Conservation (phyloP, 2,329 filamentous ascomycete genomes). For the Microdochium nivale region DNA sequence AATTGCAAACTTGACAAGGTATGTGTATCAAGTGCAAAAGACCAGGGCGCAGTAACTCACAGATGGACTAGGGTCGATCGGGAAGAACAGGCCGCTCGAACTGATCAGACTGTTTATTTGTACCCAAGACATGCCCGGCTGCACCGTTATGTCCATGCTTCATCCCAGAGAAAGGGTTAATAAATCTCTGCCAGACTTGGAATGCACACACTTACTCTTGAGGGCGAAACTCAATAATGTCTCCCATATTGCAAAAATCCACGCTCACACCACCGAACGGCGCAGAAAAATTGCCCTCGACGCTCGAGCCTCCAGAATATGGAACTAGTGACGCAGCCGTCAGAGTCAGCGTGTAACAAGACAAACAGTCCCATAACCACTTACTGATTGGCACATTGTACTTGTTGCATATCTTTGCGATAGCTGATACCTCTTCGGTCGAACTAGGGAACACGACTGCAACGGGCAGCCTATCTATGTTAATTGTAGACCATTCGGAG, state of each 20-base stretch:
- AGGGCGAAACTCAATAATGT: slow-evolving; percentile 53
- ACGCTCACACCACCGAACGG: slow-evolving; percentile 61
- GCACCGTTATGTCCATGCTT: slow-evolving; percentile 62
- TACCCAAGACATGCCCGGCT: slow-evolving; percentile 62
- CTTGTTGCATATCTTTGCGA: slow-evolving; percentile 54
- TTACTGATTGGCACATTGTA: slow-evolving; percentile 56
- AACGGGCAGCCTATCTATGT: slow-evolving; percentile 53
- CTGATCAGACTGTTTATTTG: slow-evolving; percentile 57
- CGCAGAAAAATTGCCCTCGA: slow-evolving; percentile 64
- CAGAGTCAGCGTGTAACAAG: not conserved
- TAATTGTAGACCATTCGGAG: slow-evolving; percentile 64
- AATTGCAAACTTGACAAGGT: too few relatives aligned
- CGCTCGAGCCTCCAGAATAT: slow-evolving; percentile 64
- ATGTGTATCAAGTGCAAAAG: too few relatives aligned
- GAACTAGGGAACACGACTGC: slow-evolving; percentile 56
- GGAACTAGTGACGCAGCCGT: slow-evolving; percentile 34
- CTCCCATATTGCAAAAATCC: slow-evolving; percentile 61
- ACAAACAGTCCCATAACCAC: slow-evolving; percentile 1
- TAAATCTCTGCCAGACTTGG: not conserved
- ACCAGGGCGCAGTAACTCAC: slow-evolving; percentile 29
- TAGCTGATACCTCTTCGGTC: slow-evolving; percentile 55
- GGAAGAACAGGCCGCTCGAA: slow-evolving; percentile 56
- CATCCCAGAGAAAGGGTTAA: not conserved
- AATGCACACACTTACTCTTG: slow-evolving; percentile 32
- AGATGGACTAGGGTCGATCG: slow-evolving; percentile 59